Evolutionary conservation across 305 asterid genomes (phyloP), one percentile per base, ranked within the genome.

Genomic region (Petunia hybrid): DNA sequence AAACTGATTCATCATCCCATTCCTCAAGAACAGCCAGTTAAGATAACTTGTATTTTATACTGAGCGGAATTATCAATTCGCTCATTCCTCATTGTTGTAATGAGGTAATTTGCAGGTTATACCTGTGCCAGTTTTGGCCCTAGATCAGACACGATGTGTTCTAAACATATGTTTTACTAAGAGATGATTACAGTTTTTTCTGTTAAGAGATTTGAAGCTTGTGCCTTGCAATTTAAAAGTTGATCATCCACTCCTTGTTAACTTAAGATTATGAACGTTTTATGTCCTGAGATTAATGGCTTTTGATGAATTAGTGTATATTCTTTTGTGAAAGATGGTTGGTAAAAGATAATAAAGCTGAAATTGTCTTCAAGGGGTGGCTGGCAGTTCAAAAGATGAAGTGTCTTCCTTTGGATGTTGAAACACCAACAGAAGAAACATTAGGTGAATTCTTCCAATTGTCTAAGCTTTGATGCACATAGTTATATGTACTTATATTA

Each of bases 1-100:
- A 89, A 76, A 84, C 90, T 69, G 92, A 87, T 62, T 69, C 87
- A 4, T 81, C 91, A 8, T 56, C 86, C 83, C 92, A 83, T 86
- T 88, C 93, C 70, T 88, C 22, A 40, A 51, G 63, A 48, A 51
- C 14, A 6, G 36, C 7, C 46, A 0, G 63, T 73, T 36, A 31
- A 70, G 57, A 22, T 70, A 51, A 70, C 60, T 71, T 71, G 43
- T 48, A 45, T 71, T 35, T 46, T 36, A 51, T 73, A 16, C 45
- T 12, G 78, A 12, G 10, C 13, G 46, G 78, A 73, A 12, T 62
- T 73, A 36, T 73, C 36, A 36, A 48, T 36, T 51, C 43, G 63
- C 78, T 36, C 78, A 13, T 73, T 13, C 42, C 46, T 51, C 46
- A 73, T 6, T 51, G 78, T 51, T 73, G 78, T 73, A 73, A 51